Evolutionary conservation across 106 monocot species (phyloP), one percentile per base, ranked within the genome.

Genomic region (Dactylorhiza incarnata): DNA sequence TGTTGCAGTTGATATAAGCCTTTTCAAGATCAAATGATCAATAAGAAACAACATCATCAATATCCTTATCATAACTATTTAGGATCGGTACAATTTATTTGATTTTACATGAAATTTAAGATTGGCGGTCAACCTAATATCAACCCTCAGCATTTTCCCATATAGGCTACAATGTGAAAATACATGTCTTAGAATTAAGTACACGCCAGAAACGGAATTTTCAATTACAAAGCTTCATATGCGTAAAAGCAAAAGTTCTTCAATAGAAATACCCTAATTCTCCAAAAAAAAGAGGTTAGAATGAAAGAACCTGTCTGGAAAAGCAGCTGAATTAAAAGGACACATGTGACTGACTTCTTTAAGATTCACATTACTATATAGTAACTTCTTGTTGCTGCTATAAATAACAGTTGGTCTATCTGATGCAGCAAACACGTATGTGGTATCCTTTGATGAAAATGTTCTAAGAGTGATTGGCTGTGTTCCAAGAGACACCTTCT

Each of bases 321-420:
- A 94, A 76, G 97, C 97, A 82, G 97, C 97, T 46, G 94, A 91
- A 75, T 91, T 99, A 73, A 99, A 99, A 75, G 97, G 97, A 75
- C 97, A 94, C 97, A 99, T 99, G 54, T 99, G 97, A 54, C 91
- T 91, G 48, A 99, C 97, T 91, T 99, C 94, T 83, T 91, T 99
- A 75, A 94, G 76, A 82, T 99, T 99, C 47, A 99, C 97, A 84
- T 99, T 99, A 74, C 97, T 99, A 73, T 99, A 99, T 26, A 99
- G 97, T 67, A 94, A 75, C 83, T 99, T 99, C 82, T 94, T 99
- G 58, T 99, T 99, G 86, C 94, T 99, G 82, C 97, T 99, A 68
- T 99, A 97, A 52, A 97, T 89, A 48, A 97, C 97, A 56, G 97
- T 91, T 49, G 97, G 97, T 71, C 97, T 87, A 86, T 97, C 97